Evolutionary conservation across 352 stramenopile genomes (phyloP).

Genomic region (Hyaloperonospora brassicae): DNA sequence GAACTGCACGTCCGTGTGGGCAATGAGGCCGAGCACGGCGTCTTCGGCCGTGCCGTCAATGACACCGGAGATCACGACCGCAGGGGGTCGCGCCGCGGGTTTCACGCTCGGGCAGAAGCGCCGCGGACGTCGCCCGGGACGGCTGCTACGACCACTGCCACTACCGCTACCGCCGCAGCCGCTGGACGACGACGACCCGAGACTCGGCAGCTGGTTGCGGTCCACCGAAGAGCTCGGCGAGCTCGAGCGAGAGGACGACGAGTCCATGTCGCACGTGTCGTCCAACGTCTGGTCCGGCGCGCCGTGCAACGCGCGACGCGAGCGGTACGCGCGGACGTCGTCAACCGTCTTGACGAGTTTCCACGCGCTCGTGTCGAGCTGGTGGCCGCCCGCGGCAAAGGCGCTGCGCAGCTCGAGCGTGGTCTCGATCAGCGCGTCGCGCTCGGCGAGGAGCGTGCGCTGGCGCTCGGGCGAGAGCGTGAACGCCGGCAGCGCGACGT

Average conservation of each 20-base stretch:
- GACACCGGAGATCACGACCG: slow-evolving; percentile 32
- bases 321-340: slow-evolving; percentile 31
- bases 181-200: slow-evolving; percentile 12
- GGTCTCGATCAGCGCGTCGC: slow-evolving; percentile 26
- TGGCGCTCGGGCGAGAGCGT: slow-evolving; percentile 19
- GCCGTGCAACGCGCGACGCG: slow-evolving; percentile 27
- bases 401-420: slow-evolving; percentile 30
- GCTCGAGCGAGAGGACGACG: slow-evolving; percentile 23
- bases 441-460: slow-evolving; percentile 20
- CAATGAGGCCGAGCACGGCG: slow-evolving; percentile 33
- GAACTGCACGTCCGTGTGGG: slow-evolving; percentile 33
- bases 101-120: no score
- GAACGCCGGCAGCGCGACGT: slow-evolving; percentile 25
- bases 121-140: no score
- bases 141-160: no score
- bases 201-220: slow-evolving; percentile 15
- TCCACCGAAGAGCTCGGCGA: slow-evolving; percentile 8
- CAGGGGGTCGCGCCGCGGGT: slow-evolving; percentile 15
- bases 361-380: slow-evolving; percentile 32
- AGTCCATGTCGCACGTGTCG: slow-evolving; percentile 18
- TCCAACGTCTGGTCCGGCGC: slow-evolving; percentile 5
- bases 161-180: slow-evolving; percentile 10
- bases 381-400: slow-evolving; percentile 22
- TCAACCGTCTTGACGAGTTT: slow-evolving; percentile 37
- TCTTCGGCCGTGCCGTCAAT: slow-evolving; percentile 38